Conservation (phyloP, 805 yeast species). For the Candida dajiaensis region DNA sequence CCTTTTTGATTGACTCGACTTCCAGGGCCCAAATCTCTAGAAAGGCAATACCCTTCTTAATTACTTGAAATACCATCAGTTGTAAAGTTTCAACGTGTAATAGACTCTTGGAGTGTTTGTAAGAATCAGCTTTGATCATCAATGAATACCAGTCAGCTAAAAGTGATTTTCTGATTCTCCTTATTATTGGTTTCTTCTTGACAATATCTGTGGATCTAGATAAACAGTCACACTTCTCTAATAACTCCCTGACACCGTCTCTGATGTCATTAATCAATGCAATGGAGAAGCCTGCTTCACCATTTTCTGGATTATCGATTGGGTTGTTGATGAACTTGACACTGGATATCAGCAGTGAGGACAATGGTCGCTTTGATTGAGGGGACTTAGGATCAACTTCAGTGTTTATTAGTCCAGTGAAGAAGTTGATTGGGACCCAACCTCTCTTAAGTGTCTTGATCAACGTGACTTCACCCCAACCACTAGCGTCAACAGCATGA, state of each 20-base stretch:
- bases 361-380: conserved; percentile 43
- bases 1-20: conserved; percentile 35
- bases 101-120: conserved; percentile 54
- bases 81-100: conserved; percentile 58
- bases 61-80: conserved; percentile 58
- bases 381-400: conserved; percentile 5
- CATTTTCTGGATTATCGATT: conserved; percentile 37
- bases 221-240: conserved; percentile 66
- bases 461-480: conserved; percentile 84
- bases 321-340: conserved; percentile 66
- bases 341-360: conserved; percentile 50
- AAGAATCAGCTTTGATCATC: conserved; percentile 71
- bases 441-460: conserved; percentile 60
- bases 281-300: conserved; percentile 22
- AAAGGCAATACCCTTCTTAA: conserved; percentile 58
- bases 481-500: conserved; percentile 72
- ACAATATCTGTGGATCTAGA: conserved; percentile 71
- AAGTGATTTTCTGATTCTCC: conserved; percentile 60
- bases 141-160: conserved; percentile 78
- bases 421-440: conserved; percentile 85
- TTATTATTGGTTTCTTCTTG: conserved; percentile 51
- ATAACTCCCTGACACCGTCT: conserved; percentile 62
- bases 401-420: conserved; percentile 38
- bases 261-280: conserved; percentile 52
- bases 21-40: conserved; percentile 70